Conservation (phyloP, 192 early-diverging fungal genomes). For the Phycomyces nitens region DNA sequence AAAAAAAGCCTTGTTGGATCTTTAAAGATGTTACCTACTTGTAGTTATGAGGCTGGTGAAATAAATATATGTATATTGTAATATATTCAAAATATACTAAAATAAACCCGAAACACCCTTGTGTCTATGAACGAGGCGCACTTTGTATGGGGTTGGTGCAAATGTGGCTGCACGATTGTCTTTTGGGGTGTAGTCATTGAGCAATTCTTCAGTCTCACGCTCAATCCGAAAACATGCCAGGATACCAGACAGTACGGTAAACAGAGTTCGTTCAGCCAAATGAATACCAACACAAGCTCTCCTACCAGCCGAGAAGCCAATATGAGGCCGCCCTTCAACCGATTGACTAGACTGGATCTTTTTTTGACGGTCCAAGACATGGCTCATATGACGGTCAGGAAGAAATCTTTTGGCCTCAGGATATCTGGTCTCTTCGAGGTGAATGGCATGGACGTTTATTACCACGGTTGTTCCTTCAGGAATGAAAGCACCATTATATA, state of each 20-base stretch:
- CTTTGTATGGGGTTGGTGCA: constrained; percentile 23
- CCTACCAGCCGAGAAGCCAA: constrained; percentile 35
- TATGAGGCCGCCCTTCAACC: constrained; percentile 24
- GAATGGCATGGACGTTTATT: constrained; percentile 54
- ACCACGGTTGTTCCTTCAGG: constrained; percentile 49
- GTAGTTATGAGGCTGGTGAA: too few relatives aligned
- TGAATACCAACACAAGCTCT: constrained; percentile 38
- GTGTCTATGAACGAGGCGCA: constrained; percentile 22
- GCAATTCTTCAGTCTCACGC: not conserved
- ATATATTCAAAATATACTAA: too few relatives aligned
- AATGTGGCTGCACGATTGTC: constrained; percentile 17
- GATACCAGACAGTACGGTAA: constrained; percentile 16
- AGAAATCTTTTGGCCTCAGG: constrained; percentile 44
- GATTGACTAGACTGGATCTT: constrained; percentile 2
- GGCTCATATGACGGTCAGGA: constrained; percentile 46
- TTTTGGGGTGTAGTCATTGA: constrained; percentile 15
- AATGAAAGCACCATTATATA: constrained; percentile 44
- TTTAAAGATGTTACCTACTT: too few relatives aligned
- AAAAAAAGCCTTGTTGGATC: too few relatives aligned
- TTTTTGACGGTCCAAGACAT: not conserved
- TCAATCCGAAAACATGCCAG: constrained; percentile 30
- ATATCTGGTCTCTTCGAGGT: constrained; percentile 38
- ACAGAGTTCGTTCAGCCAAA: constrained; percentile 33
- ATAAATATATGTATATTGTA: too few relatives aligned
- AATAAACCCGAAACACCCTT: constrained; percentile 6